phyloP scores from a whole-genome alignment of 129 eudicot species.

The Glebionis coronaria region DNA sequence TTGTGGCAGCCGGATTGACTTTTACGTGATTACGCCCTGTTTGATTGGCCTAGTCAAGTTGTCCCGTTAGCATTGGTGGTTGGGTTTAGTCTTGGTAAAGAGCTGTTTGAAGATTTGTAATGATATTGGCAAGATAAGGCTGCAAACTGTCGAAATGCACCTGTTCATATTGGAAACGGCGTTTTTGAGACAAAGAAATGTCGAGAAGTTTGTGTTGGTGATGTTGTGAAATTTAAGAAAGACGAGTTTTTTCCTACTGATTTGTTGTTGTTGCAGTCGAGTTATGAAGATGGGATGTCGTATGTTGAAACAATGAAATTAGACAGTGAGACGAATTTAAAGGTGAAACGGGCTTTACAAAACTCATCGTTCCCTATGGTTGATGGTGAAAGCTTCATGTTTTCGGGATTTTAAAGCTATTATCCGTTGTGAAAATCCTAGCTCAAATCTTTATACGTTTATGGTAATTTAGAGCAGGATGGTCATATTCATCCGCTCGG shows the following conservation, averaged over 20 bases:
- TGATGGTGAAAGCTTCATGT: constrained; percentile 27
- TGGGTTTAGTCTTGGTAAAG: constrained; percentile 64
- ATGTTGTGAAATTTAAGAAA: constrained; percentile 53
- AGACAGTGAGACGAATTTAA: constrained; percentile 79
- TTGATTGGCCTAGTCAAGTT: constrained; percentile 49
- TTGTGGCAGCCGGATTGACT: constrained; percentile 53
- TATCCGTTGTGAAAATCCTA: constrained; percentile 57
- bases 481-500: constrained; percentile 32
- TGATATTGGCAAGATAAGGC: constrained; percentile 54
- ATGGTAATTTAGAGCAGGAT: constrained; percentile 51
- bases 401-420: constrained; percentile 43
- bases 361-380: constrained; percentile 29
- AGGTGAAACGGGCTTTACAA: constrained; percentile 57
- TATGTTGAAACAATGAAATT: constrained; percentile 85
- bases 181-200: constrained; percentile 45
- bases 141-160: constrained; percentile 41
- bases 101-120: constrained; percentile 58
- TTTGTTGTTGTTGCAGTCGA: constrained; percentile 58
- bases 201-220: constrained; percentile 58
- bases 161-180: constrained; percentile 47
- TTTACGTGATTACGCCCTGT: constrained; percentile 51
- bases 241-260: constrained; percentile 73
- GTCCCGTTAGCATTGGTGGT: constrained; percentile 69
- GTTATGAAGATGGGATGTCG: constrained; percentile 77
- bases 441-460: constrained; percentile 67